Percentiles rank a stretch among this genome's conserved stretches.
Evolutionary conservation across 2,329 filamentous ascomycete species (phyloP).

Genomic region (Cladosporium oxysporum): DNA sequence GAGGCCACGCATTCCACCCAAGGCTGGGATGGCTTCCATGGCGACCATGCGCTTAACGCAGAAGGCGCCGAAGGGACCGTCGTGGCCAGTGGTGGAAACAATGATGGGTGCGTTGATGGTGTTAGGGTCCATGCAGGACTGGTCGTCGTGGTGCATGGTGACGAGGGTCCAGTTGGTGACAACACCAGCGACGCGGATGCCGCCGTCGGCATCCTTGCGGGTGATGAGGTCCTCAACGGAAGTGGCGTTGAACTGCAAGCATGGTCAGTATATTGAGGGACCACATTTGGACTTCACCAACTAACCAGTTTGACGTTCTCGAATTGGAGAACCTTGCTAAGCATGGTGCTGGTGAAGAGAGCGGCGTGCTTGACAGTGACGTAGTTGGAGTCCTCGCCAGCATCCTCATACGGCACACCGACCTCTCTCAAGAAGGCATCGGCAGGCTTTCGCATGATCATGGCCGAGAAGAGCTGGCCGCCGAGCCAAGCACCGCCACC

Average conservation of each 20-base stretch:
- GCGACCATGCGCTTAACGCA: conserved; percentile 85
- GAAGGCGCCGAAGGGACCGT: conserved; percentile 89
- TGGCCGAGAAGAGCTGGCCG: conserved; percentile 90
- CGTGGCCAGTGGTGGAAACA: conserved; percentile 88
- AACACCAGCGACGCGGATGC: conserved; percentile 76
- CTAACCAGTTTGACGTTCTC: conserved; percentile 79
- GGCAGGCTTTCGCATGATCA: conserved; percentile 93
- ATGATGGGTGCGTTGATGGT: conserved; percentile 90
- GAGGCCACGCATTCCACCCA: conserved; percentile 88
- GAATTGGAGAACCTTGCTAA: conserved; percentile 79
- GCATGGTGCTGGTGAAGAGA: conserved; percentile 83
- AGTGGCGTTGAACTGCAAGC: conserved; percentile 75
- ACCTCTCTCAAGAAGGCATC: conserved; percentile 80
- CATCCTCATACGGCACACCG: conserved; percentile 83
- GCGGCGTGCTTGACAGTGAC: conserved; percentile 94
- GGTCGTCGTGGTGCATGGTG: conserved; percentile 56
- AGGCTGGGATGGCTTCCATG: conserved; percentile 79
- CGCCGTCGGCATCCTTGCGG: conserved; percentile 56
- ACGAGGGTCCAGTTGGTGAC: conserved; percentile 97
- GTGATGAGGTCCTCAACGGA: conserved; percentile 92
- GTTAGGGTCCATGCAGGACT: conserved; percentile 96
- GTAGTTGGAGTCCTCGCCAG: conserved; percentile 64
- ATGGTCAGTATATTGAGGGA: background rate
- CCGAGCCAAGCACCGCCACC: conserved; percentile 91
- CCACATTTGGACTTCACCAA: background rate